A percentile compares a stretch with the other conserved stretches of the same genome.
phyloP scores from a whole-genome alignment of 495 filamentous ascomycete genomes.

The Elasticomyces elasticus region DNA sequence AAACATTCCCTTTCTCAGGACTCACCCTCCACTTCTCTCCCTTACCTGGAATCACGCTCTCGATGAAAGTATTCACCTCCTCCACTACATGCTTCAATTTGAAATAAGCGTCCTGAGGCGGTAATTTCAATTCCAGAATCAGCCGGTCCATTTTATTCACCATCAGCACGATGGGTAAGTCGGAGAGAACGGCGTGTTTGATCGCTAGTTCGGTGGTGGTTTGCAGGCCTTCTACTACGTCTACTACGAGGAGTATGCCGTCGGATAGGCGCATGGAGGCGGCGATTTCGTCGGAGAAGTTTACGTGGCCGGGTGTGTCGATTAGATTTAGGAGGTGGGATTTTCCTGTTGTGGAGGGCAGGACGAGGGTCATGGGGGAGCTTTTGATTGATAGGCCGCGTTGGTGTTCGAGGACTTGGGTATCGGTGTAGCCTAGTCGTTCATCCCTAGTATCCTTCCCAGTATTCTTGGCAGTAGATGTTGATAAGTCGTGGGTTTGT shows the following conservation, averaged over 20 bases:
- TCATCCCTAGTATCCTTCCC: slow-evolving; percentile 76
- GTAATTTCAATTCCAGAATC: slow-evolving; percentile 88
- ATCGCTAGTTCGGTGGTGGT: slow-evolving; percentile 94
- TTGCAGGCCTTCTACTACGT: slow-evolving; percentile 97
- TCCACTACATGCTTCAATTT: slow-evolving; percentile 97
- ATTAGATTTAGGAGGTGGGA: slow-evolving; percentile 93
- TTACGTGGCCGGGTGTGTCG: slow-evolving; percentile 95
- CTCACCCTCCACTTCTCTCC: slow-evolving; percentile 74
- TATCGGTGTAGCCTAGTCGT: slow-evolving; percentile 88
- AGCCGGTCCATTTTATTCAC: slow-evolving; percentile 96
- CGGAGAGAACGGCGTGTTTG: slow-evolving; percentile 85
- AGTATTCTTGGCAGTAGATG: slow-evolving; percentile 58
- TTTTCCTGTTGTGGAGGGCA: slow-evolving; percentile 80
- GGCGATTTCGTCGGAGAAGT: slow-evolving; percentile 95
- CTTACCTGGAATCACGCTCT: slow-evolving; percentile 71
- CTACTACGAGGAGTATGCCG: slow-evolving; percentile 85
- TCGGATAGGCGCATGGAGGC: slow-evolving; percentile 78
- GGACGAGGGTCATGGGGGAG: slow-evolving; percentile 85
- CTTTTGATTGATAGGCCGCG: slow-evolving; percentile 89
- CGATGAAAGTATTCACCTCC: slow-evolving; percentile 92
- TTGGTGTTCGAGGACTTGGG: slow-evolving; percentile 78
- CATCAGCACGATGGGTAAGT: slow-evolving; percentile 76
- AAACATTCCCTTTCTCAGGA: slow-evolving; percentile 93
- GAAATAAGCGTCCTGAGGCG: slow-evolving; percentile 93
- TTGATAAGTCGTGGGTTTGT: slow-evolving; percentile 72